Evolutionary conservation across 139 green algal genomes (phyloP), one percentile per base, ranked within the genome.

Genomic region (Gonium pectorale): DNA sequence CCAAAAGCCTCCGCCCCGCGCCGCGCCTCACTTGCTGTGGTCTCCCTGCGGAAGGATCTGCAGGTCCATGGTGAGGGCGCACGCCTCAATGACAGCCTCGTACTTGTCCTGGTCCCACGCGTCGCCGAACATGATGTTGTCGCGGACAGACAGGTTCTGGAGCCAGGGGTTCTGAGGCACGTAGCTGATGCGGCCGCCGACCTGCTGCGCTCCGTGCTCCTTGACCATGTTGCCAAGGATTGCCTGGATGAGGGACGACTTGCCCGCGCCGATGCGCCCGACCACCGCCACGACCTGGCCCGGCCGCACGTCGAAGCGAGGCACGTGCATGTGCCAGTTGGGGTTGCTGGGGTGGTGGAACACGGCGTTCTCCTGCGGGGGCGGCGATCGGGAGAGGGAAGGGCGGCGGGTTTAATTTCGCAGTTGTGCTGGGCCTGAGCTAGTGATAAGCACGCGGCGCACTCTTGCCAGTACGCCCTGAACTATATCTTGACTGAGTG

Each of bases 41-140:
- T 93, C 90, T 26, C 90, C 90, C 69, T 87, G 60, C 49, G 90
- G 86, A 37, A 94, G 89, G 69, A 94, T 92, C 80, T 92, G 80
- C 46, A 94, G 85, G 81, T 94, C 90, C 38, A 90, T 56, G 64
- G 87, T 88, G 35, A 94, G 84, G 19, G 89, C 89, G 79, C 90
- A 94, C 31, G 86, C 86, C 33, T 92, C 74, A 51, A 92, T 92
- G 44, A 90, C 86, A 37, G 91, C 40, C 24, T 86, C 67, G 60
- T 93, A 93, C 35, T 70, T 75, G 52, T 84, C 62, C 80, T 92
- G 67, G 29, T 93, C 85, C 27, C 84, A 86, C 1, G 63, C 85
- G 64, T 82, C 41, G 41, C 92, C 92, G 33, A 95, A 94, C 38
- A 89, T 35, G 41, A 95, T 90, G 88, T 95, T 95, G 56, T 94